Base-by-base conservation (phyloP, 768 basidiomycete genomes). In the Podaxis sp. region DNA sequence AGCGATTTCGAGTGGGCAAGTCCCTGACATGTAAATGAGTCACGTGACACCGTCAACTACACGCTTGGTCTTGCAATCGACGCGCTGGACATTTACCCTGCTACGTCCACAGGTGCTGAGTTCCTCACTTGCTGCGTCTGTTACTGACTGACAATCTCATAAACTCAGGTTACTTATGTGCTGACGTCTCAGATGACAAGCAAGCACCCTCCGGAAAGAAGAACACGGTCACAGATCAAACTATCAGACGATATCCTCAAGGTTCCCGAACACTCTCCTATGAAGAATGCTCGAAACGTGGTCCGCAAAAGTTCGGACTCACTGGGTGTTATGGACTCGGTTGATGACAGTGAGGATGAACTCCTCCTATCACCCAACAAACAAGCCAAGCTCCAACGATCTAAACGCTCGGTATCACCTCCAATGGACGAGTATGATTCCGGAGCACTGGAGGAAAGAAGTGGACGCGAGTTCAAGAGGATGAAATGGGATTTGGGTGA, bases 201-300 rank as follows among this genome's bases (percentile, higher is more conserved):
- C 4, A 62, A 56, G 12, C 54, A 37, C 4, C 50, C 51, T 28
- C 55, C 36, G 26, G 61, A 56, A 36, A 38, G 61, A 50, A 46
- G 61, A 50, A 86, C 83, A 17, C 78, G 85, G 68, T 87, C 85
- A 51, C 84, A 84, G 68, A 73, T 82, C 65, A 74, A 76, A 30
- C 70, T 84, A 28, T 75, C 82, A 28, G 78, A 85, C 70, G 70
- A 75, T 24, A 72, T 83, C n/a, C 72, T 85, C 24, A 75, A 73
- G 46, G 68, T 84, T 52, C 73, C 83, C 33, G 76, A 78, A 37
- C 72, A 75, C 30, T 86, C 84, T 22, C 84, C 85, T 1, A 74
- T 86, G 74, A 86, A 86, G 70, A 75, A 77, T 68, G 84, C 84
- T 55, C 77, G 78, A 54, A 77, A 67, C 57, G 71, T 78, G 12